A percentile compares a stretch with the other conserved stretches of the same genome.
Evolutionary conservation across 1,139 yeast species (phyloP).

Genomic region (Suhomyces panamericanus): DNA sequence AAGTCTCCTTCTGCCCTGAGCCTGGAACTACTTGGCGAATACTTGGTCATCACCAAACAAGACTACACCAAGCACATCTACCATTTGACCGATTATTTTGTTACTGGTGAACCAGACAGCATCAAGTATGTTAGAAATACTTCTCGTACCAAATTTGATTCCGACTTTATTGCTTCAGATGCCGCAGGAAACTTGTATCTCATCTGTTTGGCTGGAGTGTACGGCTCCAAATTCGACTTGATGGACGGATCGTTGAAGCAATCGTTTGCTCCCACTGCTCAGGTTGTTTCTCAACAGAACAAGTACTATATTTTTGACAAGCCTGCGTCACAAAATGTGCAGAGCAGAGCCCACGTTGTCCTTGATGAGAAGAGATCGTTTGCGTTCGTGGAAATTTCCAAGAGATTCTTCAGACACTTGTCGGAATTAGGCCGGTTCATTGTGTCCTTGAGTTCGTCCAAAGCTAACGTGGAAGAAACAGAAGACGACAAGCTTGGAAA

Average conservation of each 20-base stretch:
- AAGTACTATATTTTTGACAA: slow-evolving; percentile 27
- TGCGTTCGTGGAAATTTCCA: slow-evolving; percentile 14
- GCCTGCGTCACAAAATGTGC: slow-evolving; percentile 31
- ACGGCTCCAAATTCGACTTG: slow-evolving; percentile 14
- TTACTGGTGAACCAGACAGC: slow-evolving; percentile 21
- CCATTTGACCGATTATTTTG: slow-evolving; percentile 33
- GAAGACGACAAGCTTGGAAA: slow-evolving; percentile 31
- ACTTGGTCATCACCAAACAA: slow-evolving; percentile 15
- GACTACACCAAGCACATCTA: slow-evolving; percentile 21
- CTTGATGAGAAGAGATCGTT: slow-evolving; percentile 28
- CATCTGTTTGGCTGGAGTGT: slow-evolving; percentile 6
- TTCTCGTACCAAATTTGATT: slow-evolving; percentile 1
- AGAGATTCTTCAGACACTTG: slow-evolving; percentile 37
- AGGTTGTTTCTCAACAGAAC: slow-evolving; percentile 8
- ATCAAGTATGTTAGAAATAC: slow-evolving; percentile 15
- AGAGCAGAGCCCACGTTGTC: slow-evolving; percentile 33
- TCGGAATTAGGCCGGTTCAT: slow-evolving; percentile 34
- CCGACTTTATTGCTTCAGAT: slow-evolving; percentile 12
- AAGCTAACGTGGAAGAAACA: not conserved
- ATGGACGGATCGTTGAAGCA: slow-evolving; percentile 14
- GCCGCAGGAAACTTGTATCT: slow-evolving; percentile 11
- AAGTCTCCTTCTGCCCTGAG: slow-evolving; percentile 1
- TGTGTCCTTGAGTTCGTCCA: slow-evolving; percentile 13
- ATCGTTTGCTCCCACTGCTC: slow-evolving; percentile 8
- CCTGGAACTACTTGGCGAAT: slow-evolving; percentile 21